Evolutionary conservation across 1,284 basidiomycete species (phyloP), one percentile per base, ranked within the genome.

Genomic region (Malassezia slooffiae): DNA sequence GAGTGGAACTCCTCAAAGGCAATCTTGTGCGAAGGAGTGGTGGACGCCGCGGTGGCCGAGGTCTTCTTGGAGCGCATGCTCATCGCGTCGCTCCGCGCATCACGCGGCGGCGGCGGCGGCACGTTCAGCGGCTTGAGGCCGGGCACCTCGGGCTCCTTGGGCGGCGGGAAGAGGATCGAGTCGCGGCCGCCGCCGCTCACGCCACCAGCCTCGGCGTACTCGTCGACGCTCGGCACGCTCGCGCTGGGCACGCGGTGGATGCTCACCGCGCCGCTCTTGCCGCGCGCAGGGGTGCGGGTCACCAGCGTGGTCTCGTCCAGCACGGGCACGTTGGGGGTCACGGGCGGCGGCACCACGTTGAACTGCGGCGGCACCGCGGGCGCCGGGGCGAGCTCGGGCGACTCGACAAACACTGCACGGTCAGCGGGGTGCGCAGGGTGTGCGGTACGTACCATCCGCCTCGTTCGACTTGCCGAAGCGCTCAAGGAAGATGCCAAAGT

Each of bases 1-100:
- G 57, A 36, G 57, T 58, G 51, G 50, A 59, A 68, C 50, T 67
- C 63, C 47, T 70, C 59, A 53, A 70, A 67, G 33, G 67, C 61
- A 43, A 64, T 57, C 62, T 64, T 67, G 57, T 67, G 63, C 33
- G 57, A 54, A 3, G 54, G 50, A 15, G 40, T 15, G 10, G 49
- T 34, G 10, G 51, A 53, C n/a, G 51, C 45, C 30, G 43, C 41
- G 34, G 52, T 58, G 41, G 50, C 46, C 38, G 46, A 50, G 39
- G 60, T 60, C 52, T 57, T 59, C 47, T 50, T 55, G 12, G 61
- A 54, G 54, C 58, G 58, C 24, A 62, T 51, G 22, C 57, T 60
- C 22, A 43, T 34, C 2, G 58, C 55, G 38, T 63, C 55, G 35
- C 50, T 44, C 12, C 43, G 51, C 21, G 52, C 28, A 17, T 45